Evolutionary conservation across 371 early-diverging fungal genomes (phyloP).

Genomic region (Circinella umbellata): DNA sequence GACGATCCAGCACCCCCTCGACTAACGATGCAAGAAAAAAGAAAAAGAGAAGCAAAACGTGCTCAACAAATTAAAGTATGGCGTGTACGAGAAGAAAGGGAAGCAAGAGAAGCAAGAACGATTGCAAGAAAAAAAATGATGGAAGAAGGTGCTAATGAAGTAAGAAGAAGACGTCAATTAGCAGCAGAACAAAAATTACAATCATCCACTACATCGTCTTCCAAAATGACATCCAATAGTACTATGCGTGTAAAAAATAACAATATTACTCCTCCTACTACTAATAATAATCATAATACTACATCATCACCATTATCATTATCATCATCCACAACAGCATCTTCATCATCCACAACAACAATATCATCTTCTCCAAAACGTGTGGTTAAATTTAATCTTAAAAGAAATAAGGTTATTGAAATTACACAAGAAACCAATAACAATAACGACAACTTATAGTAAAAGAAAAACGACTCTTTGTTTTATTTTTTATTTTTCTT

Average conservation of each 20-base stretch:
- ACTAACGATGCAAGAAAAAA: constrained; percentile 38
- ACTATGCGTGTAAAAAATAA: too few relatives aligned
- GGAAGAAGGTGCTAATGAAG: constrained; percentile 11
- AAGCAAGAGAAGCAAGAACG: constrained; percentile 41
- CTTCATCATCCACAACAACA: not conserved
- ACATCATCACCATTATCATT: not conserved
- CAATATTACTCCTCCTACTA: too few relatives aligned
- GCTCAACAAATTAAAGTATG: constrained; percentile 48
- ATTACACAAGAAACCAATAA: constrained; percentile 17
- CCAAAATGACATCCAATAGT: not conserved
- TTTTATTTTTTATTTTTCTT: too few relatives aligned
- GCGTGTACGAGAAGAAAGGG: constrained; percentile 51
- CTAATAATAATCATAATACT: not conserved
- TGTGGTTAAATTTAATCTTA: constrained; percentile 44
- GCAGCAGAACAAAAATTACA: not conserved
- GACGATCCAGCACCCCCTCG: constrained; percentile 36
- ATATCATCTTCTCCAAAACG: constrained; percentile 18
- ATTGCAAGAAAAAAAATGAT: constrained; percentile 29
- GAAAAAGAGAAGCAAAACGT: constrained; percentile 39
- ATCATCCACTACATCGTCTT: constrained; percentile 8
- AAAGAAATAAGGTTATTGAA: constrained; percentile 38
- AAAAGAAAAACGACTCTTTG: too few relatives aligned
- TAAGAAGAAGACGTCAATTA: not conserved
- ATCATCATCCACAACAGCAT: not conserved
- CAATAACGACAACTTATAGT: not conserved